Conservation (phyloP, 2,329 filamentous ascomycete species). For the Neofusicoccum sp. region DNA sequence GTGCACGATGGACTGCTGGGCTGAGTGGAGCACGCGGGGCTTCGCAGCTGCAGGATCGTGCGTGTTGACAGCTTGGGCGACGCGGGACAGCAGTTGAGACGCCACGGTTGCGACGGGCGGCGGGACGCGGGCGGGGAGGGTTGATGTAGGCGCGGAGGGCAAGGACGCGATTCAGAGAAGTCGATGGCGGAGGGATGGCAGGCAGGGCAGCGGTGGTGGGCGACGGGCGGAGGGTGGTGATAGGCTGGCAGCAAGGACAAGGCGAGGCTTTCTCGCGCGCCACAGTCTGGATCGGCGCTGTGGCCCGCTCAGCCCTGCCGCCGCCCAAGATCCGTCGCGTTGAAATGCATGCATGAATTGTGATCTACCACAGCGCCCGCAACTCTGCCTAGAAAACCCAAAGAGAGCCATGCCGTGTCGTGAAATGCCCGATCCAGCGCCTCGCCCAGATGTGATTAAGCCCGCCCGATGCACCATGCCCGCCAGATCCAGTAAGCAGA, state of each 20-base stretch:
- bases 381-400: too few species aligned
- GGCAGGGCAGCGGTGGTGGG: not conserved
- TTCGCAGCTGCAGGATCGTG: conserved; percentile 7
- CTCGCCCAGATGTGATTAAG: not conserved
- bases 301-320: conserved; percentile 9
- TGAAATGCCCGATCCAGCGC: not conserved
- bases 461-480: conserved; percentile 3
- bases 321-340: not conserved
- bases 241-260: conserved; percentile 13
- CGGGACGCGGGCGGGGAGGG: not conserved
- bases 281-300: conserved; percentile 4
- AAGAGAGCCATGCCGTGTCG: not conserved
- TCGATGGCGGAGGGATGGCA: conserved; percentile 5
- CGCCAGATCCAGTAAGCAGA: not conserved
- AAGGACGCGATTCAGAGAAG: conserved; percentile 9
- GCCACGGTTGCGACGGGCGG: conserved; percentile 16
- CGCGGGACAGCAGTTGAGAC: conserved; percentile 15
- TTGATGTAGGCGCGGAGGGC: not conserved
- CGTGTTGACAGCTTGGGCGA: conserved; percentile 9
- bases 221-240: conserved; percentile 12
- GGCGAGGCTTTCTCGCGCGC: conserved; percentile 13
- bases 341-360: too few species aligned
- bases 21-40: not conserved
- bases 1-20: conserved; percentile 5
- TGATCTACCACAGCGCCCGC: too few species aligned